Base-by-base conservation (phyloP, 352 stramenopile genomes). In the Phytophthora sp. region DNA sequence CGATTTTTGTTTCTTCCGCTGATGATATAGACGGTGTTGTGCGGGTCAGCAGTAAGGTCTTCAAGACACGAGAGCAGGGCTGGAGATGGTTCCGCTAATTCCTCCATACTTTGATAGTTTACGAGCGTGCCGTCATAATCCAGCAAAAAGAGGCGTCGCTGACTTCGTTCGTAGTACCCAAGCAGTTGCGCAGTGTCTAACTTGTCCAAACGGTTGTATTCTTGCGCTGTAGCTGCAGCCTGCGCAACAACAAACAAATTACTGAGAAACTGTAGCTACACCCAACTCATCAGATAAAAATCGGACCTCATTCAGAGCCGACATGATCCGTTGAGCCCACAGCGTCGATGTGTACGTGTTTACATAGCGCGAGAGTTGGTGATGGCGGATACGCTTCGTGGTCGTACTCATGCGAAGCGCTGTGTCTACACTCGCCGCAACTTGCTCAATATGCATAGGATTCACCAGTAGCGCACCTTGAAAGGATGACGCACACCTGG, bases 271-370 rank as follows among this genome's bases (percentile, higher is more conserved):
- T 39, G 6, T 49, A 34, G 27, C 34, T 43, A 20, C 23, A 34
- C 20, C 28, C 21, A 12, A 23, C 5, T 45, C 11, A 13, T 20
- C 9, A 24, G 12, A 34, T 8, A 23, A 15, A 21, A 66, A 15
- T 1, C 69, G 42, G 23, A 82, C 74, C 66, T 92, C 78, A 23
- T 90, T 87, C 37, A 96, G 54, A 5, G 87, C 88, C 9, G 74
- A 89, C 74, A 96, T 92, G 48, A 95, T 94, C 23, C 87, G 84
- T 61, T 88, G 82, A 1, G 82, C 86, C 88, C 88, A 96, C 9
- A 96, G 56, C 23, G 82, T 88, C 45, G 85, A 94, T 21, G 88
- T 96, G 77, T 96, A 96, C 58, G 88, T 93, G 65, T 93, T 93
- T 17, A 97, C 89, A 61, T 96, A 96, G 17, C 89, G 77, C 20